Conservation (phyloP, 1,284 basidiomycete genomes). For the Phellopilus nigrolimitatus region DNA sequence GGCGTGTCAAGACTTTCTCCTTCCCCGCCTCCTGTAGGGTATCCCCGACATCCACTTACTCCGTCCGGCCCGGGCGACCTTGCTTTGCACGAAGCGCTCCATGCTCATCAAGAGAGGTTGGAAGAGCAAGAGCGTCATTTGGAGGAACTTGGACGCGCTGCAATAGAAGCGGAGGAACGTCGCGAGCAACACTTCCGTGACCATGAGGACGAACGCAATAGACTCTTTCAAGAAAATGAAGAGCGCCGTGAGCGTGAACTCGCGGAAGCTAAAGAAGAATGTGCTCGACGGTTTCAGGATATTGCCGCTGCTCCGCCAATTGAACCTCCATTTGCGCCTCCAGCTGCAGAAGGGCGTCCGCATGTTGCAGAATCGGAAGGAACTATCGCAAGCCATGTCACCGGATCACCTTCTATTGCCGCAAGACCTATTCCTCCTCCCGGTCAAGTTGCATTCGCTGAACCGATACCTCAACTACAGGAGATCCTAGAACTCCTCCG, state of each 20-base stretch:
- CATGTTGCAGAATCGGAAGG: not conserved
- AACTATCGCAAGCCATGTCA: not conserved
- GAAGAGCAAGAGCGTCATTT: conserved; percentile 49
- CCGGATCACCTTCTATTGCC: not conserved
- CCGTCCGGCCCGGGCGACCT: conserved; percentile 33
- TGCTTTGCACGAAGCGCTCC: conserved; percentile 45
- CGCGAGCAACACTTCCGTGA: conserved; percentile 58
- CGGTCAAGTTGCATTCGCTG: conserved; percentile 35
- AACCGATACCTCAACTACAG: conserved; percentile 44
- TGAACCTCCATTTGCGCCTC: not conserved
- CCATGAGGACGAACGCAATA: conserved; percentile 60
- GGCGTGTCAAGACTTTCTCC: conserved; percentile 1
- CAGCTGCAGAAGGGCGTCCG: not conserved
- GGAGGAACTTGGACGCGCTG: conserved; percentile 39
- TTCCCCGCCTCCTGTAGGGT: not conserved
- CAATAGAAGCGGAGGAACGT: conserved; percentile 52
- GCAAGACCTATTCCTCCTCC: conserved; percentile 12
- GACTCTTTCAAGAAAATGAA: conserved; percentile 56
- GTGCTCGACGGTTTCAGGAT: conserved; percentile 35
- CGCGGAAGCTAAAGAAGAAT: conserved; percentile 43
- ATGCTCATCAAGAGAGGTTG: conserved; percentile 48
- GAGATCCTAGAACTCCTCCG: conserved; percentile 56
- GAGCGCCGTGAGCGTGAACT: conserved; percentile 50
- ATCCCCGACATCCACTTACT: conserved; percentile 5
- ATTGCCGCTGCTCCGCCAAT: conserved; percentile 21